These are phyloP conservation scores for Cerioporus squamosus DNA, from an alignment of 1,284 basidiomycete genomes.

Conservation along the genomic window DNA sequence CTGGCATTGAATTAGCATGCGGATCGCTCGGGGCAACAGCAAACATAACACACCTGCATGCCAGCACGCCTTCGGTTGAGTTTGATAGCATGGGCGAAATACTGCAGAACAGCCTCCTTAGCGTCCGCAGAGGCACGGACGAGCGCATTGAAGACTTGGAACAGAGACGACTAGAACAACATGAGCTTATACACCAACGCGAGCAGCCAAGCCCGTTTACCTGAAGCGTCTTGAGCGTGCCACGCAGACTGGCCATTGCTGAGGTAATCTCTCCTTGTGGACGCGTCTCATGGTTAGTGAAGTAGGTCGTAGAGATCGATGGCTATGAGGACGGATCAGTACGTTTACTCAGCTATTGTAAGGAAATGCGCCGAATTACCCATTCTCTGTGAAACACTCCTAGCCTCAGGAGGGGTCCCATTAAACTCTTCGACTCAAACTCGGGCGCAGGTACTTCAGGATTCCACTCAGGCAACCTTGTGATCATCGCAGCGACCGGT, in stretches of 20 bases:
- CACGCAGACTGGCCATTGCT: slow-evolving; percentile 81
- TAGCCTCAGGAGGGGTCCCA: slow-evolving; percentile 84
- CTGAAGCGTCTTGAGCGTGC: slow-evolving; percentile 83
- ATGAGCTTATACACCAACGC: neutral
- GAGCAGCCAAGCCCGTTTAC: slow-evolving; percentile 41
- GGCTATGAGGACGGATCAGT: slow-evolving; percentile 56
- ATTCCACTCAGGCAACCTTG: slow-evolving; percentile 73
- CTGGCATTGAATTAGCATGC: slow-evolving; percentile 37
- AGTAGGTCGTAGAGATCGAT: slow-evolving; percentile 77
- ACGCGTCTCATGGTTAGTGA: slow-evolving; percentile 82
- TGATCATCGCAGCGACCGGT: slow-evolving; percentile 80
- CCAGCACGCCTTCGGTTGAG: slow-evolving; percentile 89
- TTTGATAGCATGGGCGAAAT: slow-evolving; percentile 76
- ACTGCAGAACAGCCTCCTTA: slow-evolving; percentile 85
- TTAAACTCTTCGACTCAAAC: slow-evolving; percentile 68
- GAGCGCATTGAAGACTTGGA: slow-evolving; percentile 88
- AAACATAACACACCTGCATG: slow-evolving; percentile 65
- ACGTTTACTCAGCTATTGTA: neutral
- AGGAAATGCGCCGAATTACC: slow-evolving; percentile 46
- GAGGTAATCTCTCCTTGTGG: slow-evolving; percentile 80
- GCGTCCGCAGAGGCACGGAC: slow-evolving; percentile 83
- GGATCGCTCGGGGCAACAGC: neutral
- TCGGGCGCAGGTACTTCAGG: slow-evolving; percentile 62
- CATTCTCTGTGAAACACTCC: slow-evolving; percentile 88
- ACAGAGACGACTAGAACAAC: slow-evolving; percentile 67